phyloP scores from a whole-genome alignment of 2,329 filamentous ascomycete species.

The Fusarium sp. region DNA sequence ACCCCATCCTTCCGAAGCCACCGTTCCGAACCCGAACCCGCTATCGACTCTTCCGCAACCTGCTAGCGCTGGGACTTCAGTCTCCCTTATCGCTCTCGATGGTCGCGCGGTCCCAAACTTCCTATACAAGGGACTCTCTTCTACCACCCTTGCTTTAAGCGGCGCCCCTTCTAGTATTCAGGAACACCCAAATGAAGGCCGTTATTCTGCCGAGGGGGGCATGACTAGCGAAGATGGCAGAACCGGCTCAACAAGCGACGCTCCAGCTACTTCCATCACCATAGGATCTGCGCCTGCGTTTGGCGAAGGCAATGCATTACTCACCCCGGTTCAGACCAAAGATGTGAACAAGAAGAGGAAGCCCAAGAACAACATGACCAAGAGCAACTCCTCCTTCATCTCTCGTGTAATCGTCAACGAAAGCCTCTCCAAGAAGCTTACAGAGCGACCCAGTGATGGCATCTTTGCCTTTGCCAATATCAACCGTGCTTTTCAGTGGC shows the following conservation, averaged over 20 bases:
- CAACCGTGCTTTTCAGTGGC: constrained; percentile 95
- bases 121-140: constrained; percentile 68
- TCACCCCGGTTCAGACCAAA: constrained; percentile 74
- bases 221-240: constrained; percentile 70
- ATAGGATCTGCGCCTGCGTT: constrained; percentile 76
- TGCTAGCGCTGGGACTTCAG: constrained; percentile 86
- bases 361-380: constrained; percentile 98
- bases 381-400: constrained; percentile 98
- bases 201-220: constrained; percentile 72
- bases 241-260: constrained; percentile 68
- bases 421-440: constrained; percentile 80
- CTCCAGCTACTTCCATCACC: constrained; percentile 57
- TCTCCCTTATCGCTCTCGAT: constrained; percentile 83
- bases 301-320: constrained; percentile 85
- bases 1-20: constrained; percentile 94
- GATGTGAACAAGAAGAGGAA: constrained; percentile 88
- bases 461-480: constrained; percentile 95
- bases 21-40: constrained; percentile 89
- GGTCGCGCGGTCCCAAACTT: constrained; percentile 69
- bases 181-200: constrained; percentile 73
- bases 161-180: constrained; percentile 67
- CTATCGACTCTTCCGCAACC: constrained; percentile 87
- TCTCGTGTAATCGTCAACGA: constrained; percentile 97
- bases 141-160: constrained; percentile 63
- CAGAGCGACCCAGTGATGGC: constrained; percentile 83